A percentile compares a stretch with the other conserved stretches of the same genome.
phyloP scores from a whole-genome alignment of 768 basidiomycete genomes.

The Boletus subparvulus region DNA sequence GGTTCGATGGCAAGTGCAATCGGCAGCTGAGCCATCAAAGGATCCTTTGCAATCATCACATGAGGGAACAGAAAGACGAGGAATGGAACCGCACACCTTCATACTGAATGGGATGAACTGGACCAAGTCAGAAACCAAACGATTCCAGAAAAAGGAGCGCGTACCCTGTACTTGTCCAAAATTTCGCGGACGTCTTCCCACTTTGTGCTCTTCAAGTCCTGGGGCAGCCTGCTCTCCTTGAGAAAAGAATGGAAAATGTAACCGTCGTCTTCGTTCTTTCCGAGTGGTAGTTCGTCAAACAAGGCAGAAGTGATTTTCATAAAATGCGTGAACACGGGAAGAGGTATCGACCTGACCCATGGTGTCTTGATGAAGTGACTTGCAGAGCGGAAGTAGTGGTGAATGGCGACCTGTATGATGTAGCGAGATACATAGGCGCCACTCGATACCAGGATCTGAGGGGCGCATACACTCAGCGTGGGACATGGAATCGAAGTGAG shows the following conservation, averaged over 20 bases:
- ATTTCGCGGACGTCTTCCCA: conserved; percentile 68
- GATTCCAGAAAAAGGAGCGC: conserved; percentile 4
- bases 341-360: conserved; percentile 68
- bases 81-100: conserved; percentile 45
- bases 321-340: conserved; percentile 64
- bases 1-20: conserved; percentile 77
- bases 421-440: conserved; percentile 80
- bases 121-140: conserved; percentile 16
- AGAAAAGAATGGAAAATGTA: conserved; percentile 61
- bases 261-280: conserved; percentile 77
- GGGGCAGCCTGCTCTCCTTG: conserved; percentile 66
- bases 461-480: conserved; percentile 29
- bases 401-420: conserved; percentile 72
- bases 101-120: conserved; percentile 79
- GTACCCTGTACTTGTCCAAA: conserved; percentile 68
- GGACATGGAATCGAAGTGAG: conserved; percentile 19
- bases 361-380: conserved; percentile 71
- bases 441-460: conserved; percentile 68
- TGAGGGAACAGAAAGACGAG: conserved; percentile 4
- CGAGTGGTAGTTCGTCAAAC: conserved; percentile 66
- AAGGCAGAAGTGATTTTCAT: conserved; percentile 54
- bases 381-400: conserved; percentile 74
- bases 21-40: conserved; percentile 75
- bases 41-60: conserved; percentile 48
- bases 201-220: conserved; percentile 54